Conservation (phyloP, 73 alveolate species). For the Paramecium biaurelia region DNA sequence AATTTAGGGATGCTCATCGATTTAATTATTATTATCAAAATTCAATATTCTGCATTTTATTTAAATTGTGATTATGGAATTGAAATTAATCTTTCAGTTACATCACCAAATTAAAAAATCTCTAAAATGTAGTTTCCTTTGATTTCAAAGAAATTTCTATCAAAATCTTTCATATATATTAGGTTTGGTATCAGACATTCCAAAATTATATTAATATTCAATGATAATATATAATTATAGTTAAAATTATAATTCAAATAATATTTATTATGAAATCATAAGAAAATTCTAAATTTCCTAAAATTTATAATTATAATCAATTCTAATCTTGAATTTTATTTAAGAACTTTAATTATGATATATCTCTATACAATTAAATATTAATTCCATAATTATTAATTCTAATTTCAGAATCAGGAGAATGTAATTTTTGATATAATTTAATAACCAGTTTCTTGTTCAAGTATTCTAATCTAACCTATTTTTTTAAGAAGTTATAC, state of each 20-base stretch:
- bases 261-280: not conserved
- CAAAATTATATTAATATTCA: not conserved
- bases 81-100: not conserved
- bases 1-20: not conserved
- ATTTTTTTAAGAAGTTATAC: not conserved
- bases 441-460: not conserved
- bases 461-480: not conserved
- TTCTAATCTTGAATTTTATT: not conserved
- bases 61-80: not conserved
- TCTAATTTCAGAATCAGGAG: not conserved
- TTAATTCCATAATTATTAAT: not conserved
- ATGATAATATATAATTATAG: not conserved
- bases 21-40: not conserved
- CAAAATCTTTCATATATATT: too few species aligned
- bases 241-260: not conserved
- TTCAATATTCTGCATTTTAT: not conserved
- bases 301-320: not conserved
- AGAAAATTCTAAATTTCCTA: not conserved
- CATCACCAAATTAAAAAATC: not conserved
- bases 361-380: not conserved
- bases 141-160: not conserved
- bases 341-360: not conserved
- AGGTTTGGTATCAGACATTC: not conserved
- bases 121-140: not conserved
- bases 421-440: not conserved